Evolutionary conservation across 257 asterid species (phyloP).

Genomic region (Nicotiana obtusifolia): DNA sequence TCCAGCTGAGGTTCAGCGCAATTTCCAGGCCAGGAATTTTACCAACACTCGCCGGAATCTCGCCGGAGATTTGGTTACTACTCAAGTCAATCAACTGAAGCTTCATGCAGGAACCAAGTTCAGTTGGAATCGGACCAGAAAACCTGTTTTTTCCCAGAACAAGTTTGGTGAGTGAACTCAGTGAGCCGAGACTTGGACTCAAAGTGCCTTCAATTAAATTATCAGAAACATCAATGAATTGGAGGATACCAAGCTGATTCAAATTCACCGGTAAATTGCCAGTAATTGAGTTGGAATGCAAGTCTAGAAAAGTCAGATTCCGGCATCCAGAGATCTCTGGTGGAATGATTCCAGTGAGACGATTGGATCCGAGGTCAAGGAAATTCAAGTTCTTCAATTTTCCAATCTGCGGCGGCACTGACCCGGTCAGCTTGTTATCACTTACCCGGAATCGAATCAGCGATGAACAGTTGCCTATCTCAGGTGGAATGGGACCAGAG

Average conservation of each 20-base stretch:
- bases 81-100: slow-evolving; percentile 75
- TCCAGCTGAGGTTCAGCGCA: slow-evolving; percentile 70
- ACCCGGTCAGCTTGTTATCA: slow-evolving; percentile 52
- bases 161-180: slow-evolving; percentile 66
- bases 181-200: slow-evolving; percentile 52
- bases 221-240: slow-evolving; percentile 63
- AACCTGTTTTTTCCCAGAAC: slow-evolving; percentile 50
- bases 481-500: slow-evolving; percentile 53
- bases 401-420: slow-evolving; percentile 60
- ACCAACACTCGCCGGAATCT: slow-evolving; percentile 56
- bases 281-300: slow-evolving; percentile 64
- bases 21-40: slow-evolving; percentile 67
- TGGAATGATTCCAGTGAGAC: slow-evolving; percentile 52
- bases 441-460: slow-evolving; percentile 61
- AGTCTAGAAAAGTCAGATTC: slow-evolving; percentile 70
- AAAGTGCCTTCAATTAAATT: slow-evolving; percentile 53
- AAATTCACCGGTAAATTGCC: slow-evolving; percentile 53
- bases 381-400: slow-evolving; percentile 54
- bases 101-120: slow-evolving; percentile 58
- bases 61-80: slow-evolving; percentile 48
- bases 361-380: slow-evolving; percentile 62
- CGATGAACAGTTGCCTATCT: slow-evolving; percentile 67
- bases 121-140: slow-evolving; percentile 52
- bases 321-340: slow-evolving; percentile 55
- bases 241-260: slow-evolving; percentile 41